A percentile compares a stretch with the other conserved stretches of the same genome.
These are phyloP conservation scores for Starmerella stigmatis DNA, from an alignment of 805 yeast genomes.

Conservation along the genomic window DNA sequence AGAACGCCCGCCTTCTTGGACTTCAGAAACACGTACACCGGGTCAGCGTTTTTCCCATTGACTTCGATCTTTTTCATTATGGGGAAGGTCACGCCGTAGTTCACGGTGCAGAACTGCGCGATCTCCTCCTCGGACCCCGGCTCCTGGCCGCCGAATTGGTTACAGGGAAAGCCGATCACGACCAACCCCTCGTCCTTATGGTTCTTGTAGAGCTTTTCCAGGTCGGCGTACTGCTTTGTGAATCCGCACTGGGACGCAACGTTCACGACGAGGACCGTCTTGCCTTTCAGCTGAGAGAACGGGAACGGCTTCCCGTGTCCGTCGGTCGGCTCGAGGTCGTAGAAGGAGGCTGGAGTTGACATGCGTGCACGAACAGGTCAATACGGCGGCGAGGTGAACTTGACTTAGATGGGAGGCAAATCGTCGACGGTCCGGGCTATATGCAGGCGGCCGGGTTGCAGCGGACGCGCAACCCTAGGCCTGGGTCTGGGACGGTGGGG, in stretches of 20 bases:
- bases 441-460: no score
- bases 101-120: conserved; percentile 58
- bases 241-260: conserved; percentile 80
- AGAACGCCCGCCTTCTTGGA: conserved; percentile 45
- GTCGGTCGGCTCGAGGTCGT: conserved; percentile 57
- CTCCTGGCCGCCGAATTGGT: conserved; percentile 81
- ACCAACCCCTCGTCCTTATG: conserved; percentile 54
- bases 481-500: no score
- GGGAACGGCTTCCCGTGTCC: conserved; percentile 49
- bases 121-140: conserved; percentile 58
- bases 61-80: conserved; percentile 78
- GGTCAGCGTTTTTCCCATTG: conserved; percentile 72
- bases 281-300: conserved; percentile 55
- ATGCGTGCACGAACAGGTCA: no score
- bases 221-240: conserved; percentile 64
- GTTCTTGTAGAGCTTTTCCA: conserved; percentile 57
- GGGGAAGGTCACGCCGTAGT: conserved; percentile 89
- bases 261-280: conserved; percentile 73
- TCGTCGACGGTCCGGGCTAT: no score
- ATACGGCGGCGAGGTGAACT: no score
- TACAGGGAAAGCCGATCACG: conserved; percentile 80
- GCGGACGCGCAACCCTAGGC: no score
- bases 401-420: no score
- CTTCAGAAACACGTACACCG: conserved; percentile 72
- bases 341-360: conserved; percentile 34